A percentile compares a stretch with the other conserved stretches of the same genome.
These are phyloP conservation scores for Picochlorum sp. DNA, from an alignment of 139 green algal species.

Conservation along the genomic window DNA sequence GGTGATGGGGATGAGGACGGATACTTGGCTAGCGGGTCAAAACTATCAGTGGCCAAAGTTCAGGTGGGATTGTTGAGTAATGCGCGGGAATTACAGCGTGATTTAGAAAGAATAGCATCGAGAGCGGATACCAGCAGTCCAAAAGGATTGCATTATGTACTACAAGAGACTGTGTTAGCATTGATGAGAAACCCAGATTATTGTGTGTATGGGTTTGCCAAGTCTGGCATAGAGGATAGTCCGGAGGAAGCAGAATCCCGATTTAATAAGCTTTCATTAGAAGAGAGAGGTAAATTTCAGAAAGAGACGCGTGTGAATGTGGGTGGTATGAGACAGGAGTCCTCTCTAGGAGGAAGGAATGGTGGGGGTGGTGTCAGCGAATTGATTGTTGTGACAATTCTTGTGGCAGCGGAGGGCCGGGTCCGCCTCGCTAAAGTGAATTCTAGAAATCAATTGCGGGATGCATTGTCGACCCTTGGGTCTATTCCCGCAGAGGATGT, in stretches of 20 bases:
- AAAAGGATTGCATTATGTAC: constrained; percentile 69
- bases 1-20: background rate
- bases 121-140: constrained; percentile 72
- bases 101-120: constrained; percentile 78
- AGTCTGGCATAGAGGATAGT: constrained; percentile 12
- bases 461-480: constrained; percentile 63
- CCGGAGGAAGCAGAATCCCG: constrained; percentile 49
- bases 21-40: background rate
- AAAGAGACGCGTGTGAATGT: constrained; percentile 91
- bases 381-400: constrained; percentile 80
- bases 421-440: constrained; percentile 65
- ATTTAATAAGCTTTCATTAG: constrained; percentile 65
- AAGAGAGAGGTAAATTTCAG: constrained; percentile 84
- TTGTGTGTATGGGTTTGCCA: constrained; percentile 59
- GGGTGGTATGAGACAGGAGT: constrained; percentile 34
- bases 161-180: constrained; percentile 83
- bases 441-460: constrained; percentile 34
- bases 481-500: constrained; percentile 39
- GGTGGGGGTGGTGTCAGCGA: constrained; percentile 32
- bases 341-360: constrained; percentile 7
- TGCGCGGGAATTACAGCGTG: constrained; percentile 69
- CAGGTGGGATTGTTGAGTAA: constrained; percentile 81
- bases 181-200: constrained; percentile 86
- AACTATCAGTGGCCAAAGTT: constrained; percentile 34
- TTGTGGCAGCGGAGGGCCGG: constrained; percentile 64